Conservation (phyloP, 371 early-diverging fungal genomes). For the Mortierella sp. region DNA sequence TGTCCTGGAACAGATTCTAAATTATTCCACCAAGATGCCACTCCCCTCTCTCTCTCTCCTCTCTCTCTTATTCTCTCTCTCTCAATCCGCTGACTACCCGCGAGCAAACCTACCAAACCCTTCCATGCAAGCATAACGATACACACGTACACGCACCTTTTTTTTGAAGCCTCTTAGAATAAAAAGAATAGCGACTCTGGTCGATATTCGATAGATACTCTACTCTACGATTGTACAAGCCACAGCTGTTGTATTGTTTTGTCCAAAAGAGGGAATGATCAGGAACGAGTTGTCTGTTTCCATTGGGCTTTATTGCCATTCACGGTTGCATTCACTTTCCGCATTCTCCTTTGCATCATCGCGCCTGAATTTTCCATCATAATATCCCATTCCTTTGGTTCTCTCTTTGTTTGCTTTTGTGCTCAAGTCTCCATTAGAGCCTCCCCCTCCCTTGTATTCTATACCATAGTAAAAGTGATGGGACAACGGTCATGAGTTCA, state of each 20-base stretch:
- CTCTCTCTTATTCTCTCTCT: not conserved
- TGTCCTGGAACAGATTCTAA: conserved; percentile 77
- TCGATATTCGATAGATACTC: not conserved
- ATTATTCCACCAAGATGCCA: not conserved
- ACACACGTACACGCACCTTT: too few species aligned
- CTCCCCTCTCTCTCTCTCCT: not conserved
- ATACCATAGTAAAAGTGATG: conserved; percentile 9
- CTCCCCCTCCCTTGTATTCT: not conserved
- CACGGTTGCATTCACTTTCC: not conserved
- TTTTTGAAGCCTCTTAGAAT: not conserved
- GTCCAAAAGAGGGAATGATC: conserved; percentile 24
- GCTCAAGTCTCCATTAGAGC: not conserved
- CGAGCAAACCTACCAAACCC: conserved; percentile 53
- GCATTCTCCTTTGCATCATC: not conserved
- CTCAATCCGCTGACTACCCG: not conserved
- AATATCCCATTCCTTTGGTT: not conserved
- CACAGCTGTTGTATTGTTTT: conserved; percentile 10
- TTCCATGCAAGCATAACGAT: conserved; percentile 14
- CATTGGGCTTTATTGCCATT: not conserved
- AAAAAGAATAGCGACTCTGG: not conserved
- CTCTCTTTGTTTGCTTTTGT: too few species aligned
- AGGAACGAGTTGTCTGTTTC: conserved; percentile 6
- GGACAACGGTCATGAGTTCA: conserved; percentile 39
- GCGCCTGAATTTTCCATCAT: not conserved
- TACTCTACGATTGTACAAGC: not conserved